Conservation (phyloP, 352 stramenopile genomes). For the Phytophthora citrophthora region DNA sequence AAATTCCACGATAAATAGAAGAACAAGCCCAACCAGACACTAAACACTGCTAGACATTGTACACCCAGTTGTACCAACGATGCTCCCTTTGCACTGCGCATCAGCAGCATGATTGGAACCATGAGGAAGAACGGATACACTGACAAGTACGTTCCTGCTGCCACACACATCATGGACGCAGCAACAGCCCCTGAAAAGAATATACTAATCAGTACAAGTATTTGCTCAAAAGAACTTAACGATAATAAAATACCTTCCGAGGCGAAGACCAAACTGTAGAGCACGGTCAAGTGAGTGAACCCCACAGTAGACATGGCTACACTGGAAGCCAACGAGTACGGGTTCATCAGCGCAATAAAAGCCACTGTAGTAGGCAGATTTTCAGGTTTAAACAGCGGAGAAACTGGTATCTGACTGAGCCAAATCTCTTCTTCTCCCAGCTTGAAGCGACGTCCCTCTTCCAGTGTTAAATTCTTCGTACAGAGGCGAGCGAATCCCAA, state of each 20-base stretch:
- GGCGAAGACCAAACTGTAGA: slow-evolving; percentile 78
- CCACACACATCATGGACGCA: slow-evolving; percentile 58
- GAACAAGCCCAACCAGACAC: slow-evolving; percentile 39
- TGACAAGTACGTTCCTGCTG: slow-evolving; percentile 69
- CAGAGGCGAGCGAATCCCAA: slow-evolving; percentile 67
- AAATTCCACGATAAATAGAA: slow-evolving; percentile 69
- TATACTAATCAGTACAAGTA: slow-evolving; percentile 3
- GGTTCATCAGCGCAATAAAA: slow-evolving; percentile 79
- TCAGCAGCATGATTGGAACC: slow-evolving; percentile 58
- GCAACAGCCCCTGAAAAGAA: slow-evolving; percentile 42
- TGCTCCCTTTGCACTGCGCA: slow-evolving; percentile 33
- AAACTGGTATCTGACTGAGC: slow-evolving; percentile 75
- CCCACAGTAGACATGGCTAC: slow-evolving; percentile 75
- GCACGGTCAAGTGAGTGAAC: slow-evolving; percentile 65
- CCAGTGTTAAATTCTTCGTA: slow-evolving; percentile 42
- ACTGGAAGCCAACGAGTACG: slow-evolving; percentile 73
- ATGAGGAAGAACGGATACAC: slow-evolving; percentile 77
- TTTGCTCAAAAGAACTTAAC: not conserved
- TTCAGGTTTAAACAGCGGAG: slow-evolving; percentile 58
- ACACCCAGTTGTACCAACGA: slow-evolving; percentile 22
- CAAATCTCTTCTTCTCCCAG: slow-evolving; percentile 64
- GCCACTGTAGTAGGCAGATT: slow-evolving; percentile 56
- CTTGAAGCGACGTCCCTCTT: slow-evolving; percentile 52
- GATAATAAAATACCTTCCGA: slow-evolving; percentile 48
- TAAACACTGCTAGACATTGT: slow-evolving; percentile 19